Percentiles rank a stretch among this genome's conserved stretches.
These are phyloP conservation scores for Flueggea neowawraea DNA, from an alignment of 441 rosid genomes.

Conservation along the genomic window DNA sequence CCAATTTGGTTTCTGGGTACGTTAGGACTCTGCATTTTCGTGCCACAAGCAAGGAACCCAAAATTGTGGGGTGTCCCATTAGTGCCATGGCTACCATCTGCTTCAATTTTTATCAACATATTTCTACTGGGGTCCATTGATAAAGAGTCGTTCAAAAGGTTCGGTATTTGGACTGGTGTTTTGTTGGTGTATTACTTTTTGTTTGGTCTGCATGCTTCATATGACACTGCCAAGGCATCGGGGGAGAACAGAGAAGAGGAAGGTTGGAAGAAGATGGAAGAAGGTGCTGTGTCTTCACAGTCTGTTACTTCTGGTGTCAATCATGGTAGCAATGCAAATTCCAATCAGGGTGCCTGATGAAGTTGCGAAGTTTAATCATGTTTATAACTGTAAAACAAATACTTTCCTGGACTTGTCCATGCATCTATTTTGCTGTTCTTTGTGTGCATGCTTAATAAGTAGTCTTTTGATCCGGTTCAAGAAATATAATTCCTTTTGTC, in stretches of 20 bases:
- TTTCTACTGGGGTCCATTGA: slow-evolving; percentile 74
- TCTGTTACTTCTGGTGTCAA: too few relatives aligned
- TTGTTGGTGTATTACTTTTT: slow-evolving; percentile 61
- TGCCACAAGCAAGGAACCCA: slow-evolving; percentile 62
- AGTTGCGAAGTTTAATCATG: too few relatives aligned
- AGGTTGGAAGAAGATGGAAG: slow-evolving; percentile 23
- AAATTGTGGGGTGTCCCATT: slow-evolving; percentile 75
- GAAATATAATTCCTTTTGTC: too few relatives aligned
- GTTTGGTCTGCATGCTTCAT: slow-evolving; percentile 73
- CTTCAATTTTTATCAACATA: slow-evolving; percentile 59
- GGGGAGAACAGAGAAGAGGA: slow-evolving; percentile 11
- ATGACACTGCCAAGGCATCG: slow-evolving; percentile 50
- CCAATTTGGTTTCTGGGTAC: slow-evolving; percentile 67
- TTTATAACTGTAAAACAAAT: too few relatives aligned
- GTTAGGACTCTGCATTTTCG: slow-evolving; percentile 28
- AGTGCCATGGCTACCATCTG: slow-evolving; percentile 80
- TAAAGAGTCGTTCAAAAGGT: slow-evolving; percentile 39
- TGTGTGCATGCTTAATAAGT: too few relatives aligned
- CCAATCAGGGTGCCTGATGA: too few relatives aligned
- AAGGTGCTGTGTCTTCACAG: slow-evolving; percentile 13
- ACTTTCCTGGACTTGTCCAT: too few relatives aligned
- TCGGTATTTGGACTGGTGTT: slow-evolving; percentile 51
- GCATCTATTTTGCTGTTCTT: too few relatives aligned
- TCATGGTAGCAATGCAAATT: too few relatives aligned
- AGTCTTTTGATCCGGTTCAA: too few relatives aligned